Base-by-base conservation (phyloP, 352 stramenopile species). In the Pythium diclinum region DNA sequence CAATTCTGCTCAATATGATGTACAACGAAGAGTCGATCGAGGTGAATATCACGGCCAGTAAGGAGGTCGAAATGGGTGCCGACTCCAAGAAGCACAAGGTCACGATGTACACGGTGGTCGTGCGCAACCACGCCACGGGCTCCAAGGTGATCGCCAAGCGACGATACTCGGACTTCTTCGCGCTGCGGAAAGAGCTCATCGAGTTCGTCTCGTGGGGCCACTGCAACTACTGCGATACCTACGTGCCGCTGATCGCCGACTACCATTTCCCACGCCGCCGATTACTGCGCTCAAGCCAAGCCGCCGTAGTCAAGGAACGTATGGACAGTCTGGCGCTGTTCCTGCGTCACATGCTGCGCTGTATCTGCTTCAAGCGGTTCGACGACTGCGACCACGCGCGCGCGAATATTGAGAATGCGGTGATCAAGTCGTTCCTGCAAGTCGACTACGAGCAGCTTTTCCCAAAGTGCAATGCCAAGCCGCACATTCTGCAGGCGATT, bases 141-240 rank as follows among this genome's bases (percentile, higher is more conserved):
- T 73, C 73, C 67, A 94, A 94, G 64, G 89, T 81, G 48, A 81
- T 92, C 36, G 86, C 88, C 44, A 67, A 81, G 34, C 85, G 86
- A 16, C 77, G 86, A n/a, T 94, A 94, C 67, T 93, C 83, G 56
- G 83, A 94, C 69, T 94, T 94, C 59, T 94, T 82, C 71, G 81
- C 90, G 68, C 74, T 94, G 19, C 81, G 86, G 46, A 91, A 92
- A 63, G 76, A 94, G 70, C 80, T 94, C 55, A 83, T 93, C 56
- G 84, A 89, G 64, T 68, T 91, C 63, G 78, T 94, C 34, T 89
- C 79, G 11, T 91, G 81, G 78, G 78, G 76, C 40, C 86, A 94
- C 72, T 94, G 86, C 72, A 44, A 68, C 38, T 79, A 71, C 56
- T 94, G 86, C 63, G 74, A 84, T 44, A 63, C 78, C 40, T 91